Evolutionary conservation across 2,329 filamentous ascomycete species (phyloP), one percentile per base, ranked within the genome.

Genomic region (Pseudogymnoascus sp.): DNA sequence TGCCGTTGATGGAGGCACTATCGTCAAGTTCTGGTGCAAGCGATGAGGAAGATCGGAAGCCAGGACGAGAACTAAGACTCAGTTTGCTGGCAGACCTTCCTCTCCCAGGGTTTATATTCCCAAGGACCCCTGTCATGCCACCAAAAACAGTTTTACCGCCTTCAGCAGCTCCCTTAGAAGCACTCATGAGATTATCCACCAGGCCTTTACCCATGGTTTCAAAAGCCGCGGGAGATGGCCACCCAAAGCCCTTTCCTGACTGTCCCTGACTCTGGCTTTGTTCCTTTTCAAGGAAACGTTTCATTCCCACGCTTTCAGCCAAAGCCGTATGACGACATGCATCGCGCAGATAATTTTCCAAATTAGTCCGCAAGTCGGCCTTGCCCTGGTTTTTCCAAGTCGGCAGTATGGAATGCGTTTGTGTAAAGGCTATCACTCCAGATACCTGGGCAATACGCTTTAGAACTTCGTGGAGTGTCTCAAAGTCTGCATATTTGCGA

Each of bases 121-220:
- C 87, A 70, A 96, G 87, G 1, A 96, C 90, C 23, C 92, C 91
- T 11, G 90, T 91, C 12, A 97, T 86, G 31, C 93, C 93, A 31
- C 90, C 93, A 62, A 97, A 86, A 1, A 97, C 82, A 2, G 88
- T 89, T 76, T 96, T 97, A 16, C 93, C 87, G 34, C 92, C 85
- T 65, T 92, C 91, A 65, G 93, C 86, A 57, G 95, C 90, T 26
- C 91, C 91, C 73, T 96, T 96, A 0, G 93, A 93, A 0, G 92
- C 93, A 73, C 87, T 93, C 11, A 89, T 86, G 61, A 99, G 80
- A 3, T 88, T 93, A 70, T 92, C 93, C 62, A 97, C 81, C 80
- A 99, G 88, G 64, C 93, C 93, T 76, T 96, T 97, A 47, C 95
- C 93, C 74, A 99, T 86, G n/a, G 86, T 91, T 69, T 97, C 93